Evolutionary conservation across 164 flowering plant genomes (phyloP), one percentile per base, ranked within the genome.

Genomic region (Aristolochia californica): DNA sequence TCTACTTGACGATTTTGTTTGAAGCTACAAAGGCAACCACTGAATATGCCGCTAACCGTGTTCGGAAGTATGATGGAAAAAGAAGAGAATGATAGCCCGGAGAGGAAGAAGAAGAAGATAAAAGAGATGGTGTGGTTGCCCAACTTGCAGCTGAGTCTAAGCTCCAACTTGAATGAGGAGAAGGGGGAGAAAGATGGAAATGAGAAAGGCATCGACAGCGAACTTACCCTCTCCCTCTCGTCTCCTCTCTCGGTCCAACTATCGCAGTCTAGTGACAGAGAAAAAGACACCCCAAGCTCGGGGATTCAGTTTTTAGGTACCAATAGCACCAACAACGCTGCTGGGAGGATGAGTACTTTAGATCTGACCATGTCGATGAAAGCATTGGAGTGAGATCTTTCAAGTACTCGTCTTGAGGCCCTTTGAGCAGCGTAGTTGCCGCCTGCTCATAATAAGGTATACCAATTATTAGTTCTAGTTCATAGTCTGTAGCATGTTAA

Each of bases 351-450:
- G 72, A 72, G 76, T 72, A 72, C 76, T 72, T 68, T 48, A 66
- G 76, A 69, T 69, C 76, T 72, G 76, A 72, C 76, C 76, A 72
- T 72, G 72, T 61, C 61, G 38, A 53, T 50, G 63, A 34, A 22
- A 60, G 63, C 76, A 66, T 68, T 62, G 66, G 76, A 72, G 76
- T 72, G 76, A 72, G 76, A 72, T 72, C 73, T 65, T 57, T 12
- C 22, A 56, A 72, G 76, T 72, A 72, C 72, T 72, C 63, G 66
- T 63, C 72, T 63, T 59, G 66, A 49, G 64, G 67, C 64, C 69
- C 69, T 55, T 5, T 44, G 45, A 17, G 18, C 43, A 62, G 34
- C 27, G 23, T 25, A 30, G 24, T 55, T 62, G 26, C 40, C 4
- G 40, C 40, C 51, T 47, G 50, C 51, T 45, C 48, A 21, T 23